A percentile compares a stretch with the other conserved stretches of the same genome.
phyloP scores from a whole-genome alignment of 306 rosid genomes.

The Phaseolus lunatus region DNA sequence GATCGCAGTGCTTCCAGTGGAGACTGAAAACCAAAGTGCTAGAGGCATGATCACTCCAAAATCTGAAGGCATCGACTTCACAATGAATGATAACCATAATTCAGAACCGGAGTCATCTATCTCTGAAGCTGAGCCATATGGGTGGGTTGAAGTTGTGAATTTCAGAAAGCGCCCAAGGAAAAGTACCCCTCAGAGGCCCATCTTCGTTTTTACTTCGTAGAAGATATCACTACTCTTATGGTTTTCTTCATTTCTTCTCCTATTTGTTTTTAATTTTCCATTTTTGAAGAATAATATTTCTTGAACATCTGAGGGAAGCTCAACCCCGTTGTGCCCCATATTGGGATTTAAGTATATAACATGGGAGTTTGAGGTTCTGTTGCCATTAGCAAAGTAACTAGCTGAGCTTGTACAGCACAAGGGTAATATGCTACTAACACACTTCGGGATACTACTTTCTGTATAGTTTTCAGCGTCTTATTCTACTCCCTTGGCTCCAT shows the following conservation, averaged over 20 bases:
- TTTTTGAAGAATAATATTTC: constrained; percentile 44
- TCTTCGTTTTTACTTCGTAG: constrained; percentile 53
- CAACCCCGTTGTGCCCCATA: constrained; percentile 50
- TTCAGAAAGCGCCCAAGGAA: constrained; percentile 84
- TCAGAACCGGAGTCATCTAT: constrained; percentile 76
- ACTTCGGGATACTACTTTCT: background rate
- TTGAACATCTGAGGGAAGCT: constrained; percentile 48
- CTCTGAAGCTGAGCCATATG: constrained; percentile 80
- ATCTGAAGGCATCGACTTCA: constrained; percentile 52
- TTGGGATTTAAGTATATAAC: constrained; percentile 52
- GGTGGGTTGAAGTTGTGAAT: constrained; percentile 69
- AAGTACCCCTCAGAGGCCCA: constrained; percentile 76
- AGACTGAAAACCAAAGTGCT: constrained; percentile 52
- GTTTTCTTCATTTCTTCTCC: constrained; percentile 42
- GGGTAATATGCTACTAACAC: constrained; percentile 29
- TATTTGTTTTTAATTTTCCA: constrained; percentile 9
- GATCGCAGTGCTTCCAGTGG: constrained; percentile 55
- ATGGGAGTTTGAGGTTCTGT: constrained; percentile 52
- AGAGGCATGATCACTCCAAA: constrained; percentile 44
- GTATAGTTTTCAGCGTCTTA: background rate
- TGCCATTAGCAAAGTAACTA: constrained; percentile 43
- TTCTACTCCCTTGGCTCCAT: background rate
- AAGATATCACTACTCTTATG: constrained; percentile 10
- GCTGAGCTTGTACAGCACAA: constrained; percentile 65
- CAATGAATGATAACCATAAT: constrained; percentile 53